Evolutionary conservation across 192 early-diverging fungal genomes (phyloP), one percentile per base, ranked within the genome.

Genomic region (Haplosporangium gracile): DNA sequence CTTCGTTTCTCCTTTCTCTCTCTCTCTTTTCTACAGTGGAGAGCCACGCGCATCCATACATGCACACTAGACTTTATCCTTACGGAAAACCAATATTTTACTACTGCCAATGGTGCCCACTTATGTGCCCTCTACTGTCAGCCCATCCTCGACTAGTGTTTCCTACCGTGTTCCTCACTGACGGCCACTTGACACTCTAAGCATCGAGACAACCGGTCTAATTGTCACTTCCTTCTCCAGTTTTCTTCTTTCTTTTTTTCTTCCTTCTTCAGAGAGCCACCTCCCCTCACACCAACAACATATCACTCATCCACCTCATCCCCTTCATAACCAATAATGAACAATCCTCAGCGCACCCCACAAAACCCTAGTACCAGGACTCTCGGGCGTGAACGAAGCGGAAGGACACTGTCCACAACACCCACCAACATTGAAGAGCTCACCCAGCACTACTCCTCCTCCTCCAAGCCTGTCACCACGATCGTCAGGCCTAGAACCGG

Each of bases 391-490:
- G 8, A 45, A 0, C 1, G 71, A 20, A 7, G 71, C 4, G 24
- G 45, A 22, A 45, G 71, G 32, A 38, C 32, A 49, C 43, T 77
- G 13, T 77, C 76, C 15, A 34, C 68, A 22, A 29, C 76, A 20
- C 76, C 76, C 4, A 70, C 45, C 42, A 70, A 77, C 45, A 70
- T 77, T 69, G 47, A 69, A 29, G 40, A 77, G 45, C 68, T 77
- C 16, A 70, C 68, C 1, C 24, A 47, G 16, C 20, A 39, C 55
- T 45, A n/a, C 29, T 5, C 55, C 7, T 34, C 22, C 63, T 42
- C 24, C 16, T 34, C n/a, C 39, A 3, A 26, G n/a, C 49, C 63
- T 1, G 26, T 22, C 60, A 42, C 20, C 26, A 1, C 39, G 2
- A 34, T 29, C 9, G 7, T 47, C 29, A 42, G 32, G 1, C 39